Evolutionary conservation across 345 rosid genomes (phyloP), one percentile per base, ranked within the genome.

Genomic region (Aquilaria sinensis): DNA sequence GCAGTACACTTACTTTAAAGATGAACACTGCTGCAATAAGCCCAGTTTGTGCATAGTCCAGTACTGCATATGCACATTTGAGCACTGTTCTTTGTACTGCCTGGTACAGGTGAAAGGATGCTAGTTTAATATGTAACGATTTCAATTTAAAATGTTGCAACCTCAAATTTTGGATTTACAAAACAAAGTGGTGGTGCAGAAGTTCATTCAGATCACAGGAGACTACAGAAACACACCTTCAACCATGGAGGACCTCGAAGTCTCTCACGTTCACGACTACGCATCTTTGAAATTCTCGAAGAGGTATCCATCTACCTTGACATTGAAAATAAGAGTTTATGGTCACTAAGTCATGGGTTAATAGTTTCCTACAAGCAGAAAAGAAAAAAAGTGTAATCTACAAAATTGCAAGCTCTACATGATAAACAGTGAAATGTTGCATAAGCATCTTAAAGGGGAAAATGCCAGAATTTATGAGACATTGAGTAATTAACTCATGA

Each of bases 31-130:
- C 82, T n/a, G 97, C 96, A 75, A 91, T 91, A 66, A 94, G 68
- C 67, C 97, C 99, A 45, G 93, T 94, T 72, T 94, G 99, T 55
- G 99, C 96, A 62, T 94, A 94, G 79, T 94, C 97, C 51, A 94
- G 96, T 73, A 85, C 72, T 1, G 85, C 71, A 78, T 94, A 94
- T 1, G 87, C 56, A 70, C 96, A 87, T 68, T 82, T 80, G 61
- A 95, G 88, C 58, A 95, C 69, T 67, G 92, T 86, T 72, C 99
- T 86, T 87, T 95, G 96, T 60, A 95, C 47, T 61, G 81, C 66
- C 99, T 95, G 83, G 47, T 69, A 71, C 53, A 64, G 51, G 43
- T 61, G 53, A 31, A 57, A 31, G n/a, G 30, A 66, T 34, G 62
- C n/a, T 14, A 34, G 48, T 46, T 30, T 54, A 33, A 50, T 5